Percentiles rank a stretch among this genome's conserved stretches.
Evolutionary conservation across 106 monocot genomes (phyloP).

Genomic region (Dendrobium chrysotoxum): DNA sequence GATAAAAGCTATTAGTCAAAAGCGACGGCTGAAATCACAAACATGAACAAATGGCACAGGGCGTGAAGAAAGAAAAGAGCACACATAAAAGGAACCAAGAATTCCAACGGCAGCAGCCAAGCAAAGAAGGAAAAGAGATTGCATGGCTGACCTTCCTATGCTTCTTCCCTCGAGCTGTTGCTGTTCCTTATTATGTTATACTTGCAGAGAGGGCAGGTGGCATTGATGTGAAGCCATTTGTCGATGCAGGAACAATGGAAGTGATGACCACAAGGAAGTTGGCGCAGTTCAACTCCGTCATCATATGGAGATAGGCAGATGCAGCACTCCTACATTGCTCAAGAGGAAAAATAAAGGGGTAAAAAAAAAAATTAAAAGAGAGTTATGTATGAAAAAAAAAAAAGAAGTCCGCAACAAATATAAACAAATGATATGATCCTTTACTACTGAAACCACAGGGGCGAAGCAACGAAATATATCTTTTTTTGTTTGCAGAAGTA

Average conservation of each 20-base stretch:
- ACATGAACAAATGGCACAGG: neutral
- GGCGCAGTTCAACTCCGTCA: constrained; percentile 69
- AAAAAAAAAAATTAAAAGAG: neutral
- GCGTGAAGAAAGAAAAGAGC: neutral
- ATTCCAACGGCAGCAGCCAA: neutral
- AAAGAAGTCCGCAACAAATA: no score
- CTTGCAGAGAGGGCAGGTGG: constrained; percentile 90
- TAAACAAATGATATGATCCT: no score
- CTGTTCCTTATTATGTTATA: constrained; percentile 62
- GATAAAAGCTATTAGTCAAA: neutral
- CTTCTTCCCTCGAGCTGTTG: constrained; percentile 33
- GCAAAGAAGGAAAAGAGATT: neutral
- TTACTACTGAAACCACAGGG: no score
- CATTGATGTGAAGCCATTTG: constrained; percentile 90
- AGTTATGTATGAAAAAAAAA: neutral
- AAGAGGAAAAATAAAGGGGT: neutral
- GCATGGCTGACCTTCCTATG: neutral
- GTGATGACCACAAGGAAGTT: constrained; percentile 85
- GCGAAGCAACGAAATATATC: no score
- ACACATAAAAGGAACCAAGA: neutral
- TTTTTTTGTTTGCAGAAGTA: no score
- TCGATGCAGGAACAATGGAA: constrained; percentile 76
- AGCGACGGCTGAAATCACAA: neutral
- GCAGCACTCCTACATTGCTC: constrained; percentile 67
- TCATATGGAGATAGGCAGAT: constrained; percentile 86